These are phyloP conservation scores for Leccinellum rugosiceps DNA, from an alignment of 768 basidiomycete species.

Conservation along the genomic window DNA sequence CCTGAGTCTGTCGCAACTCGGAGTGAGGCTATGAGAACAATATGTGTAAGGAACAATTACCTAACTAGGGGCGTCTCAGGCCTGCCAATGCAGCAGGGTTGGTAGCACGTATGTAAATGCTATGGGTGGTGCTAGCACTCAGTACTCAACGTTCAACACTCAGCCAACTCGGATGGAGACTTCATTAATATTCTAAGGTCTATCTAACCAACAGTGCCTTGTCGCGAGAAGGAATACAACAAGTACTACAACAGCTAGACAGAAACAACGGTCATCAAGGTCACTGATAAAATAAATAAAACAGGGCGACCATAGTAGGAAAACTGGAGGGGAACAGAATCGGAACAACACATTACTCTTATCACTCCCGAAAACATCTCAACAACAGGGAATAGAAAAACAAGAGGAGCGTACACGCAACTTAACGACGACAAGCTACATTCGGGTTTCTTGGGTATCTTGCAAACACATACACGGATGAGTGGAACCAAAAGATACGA, in stretches of 20 bases:
- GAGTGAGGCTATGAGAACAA: too few species aligned
- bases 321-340: background rate
- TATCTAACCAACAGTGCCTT: background rate
- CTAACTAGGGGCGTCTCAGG: too few species aligned
- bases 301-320: background rate
- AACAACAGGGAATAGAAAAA: constrained; percentile 13
- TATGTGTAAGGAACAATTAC: too few species aligned
- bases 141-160: too few species aligned
- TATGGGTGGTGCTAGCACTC: too few species aligned
- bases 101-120: too few species aligned
- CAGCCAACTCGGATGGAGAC: background rate
- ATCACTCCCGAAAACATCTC: constrained; percentile 5
- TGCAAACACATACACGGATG: constrained; percentile 2
- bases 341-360: constrained; percentile 8
- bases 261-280: constrained; percentile 3
- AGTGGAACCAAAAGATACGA: background rate
- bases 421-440: constrained; percentile 18
- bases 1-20: too few species aligned
- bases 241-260: constrained; percentile 6
- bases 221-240: background rate
- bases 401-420: constrained; percentile 15
- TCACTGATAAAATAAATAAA: background rate
- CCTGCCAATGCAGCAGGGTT: too few species aligned
- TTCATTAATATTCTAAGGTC: background rate
- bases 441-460: constrained; percentile 12